Evolutionary conservation across 2,329 filamentous ascomycete genomes (phyloP), one percentile per base, ranked within the genome.

Genomic region (Anisogramma anomala): DNA sequence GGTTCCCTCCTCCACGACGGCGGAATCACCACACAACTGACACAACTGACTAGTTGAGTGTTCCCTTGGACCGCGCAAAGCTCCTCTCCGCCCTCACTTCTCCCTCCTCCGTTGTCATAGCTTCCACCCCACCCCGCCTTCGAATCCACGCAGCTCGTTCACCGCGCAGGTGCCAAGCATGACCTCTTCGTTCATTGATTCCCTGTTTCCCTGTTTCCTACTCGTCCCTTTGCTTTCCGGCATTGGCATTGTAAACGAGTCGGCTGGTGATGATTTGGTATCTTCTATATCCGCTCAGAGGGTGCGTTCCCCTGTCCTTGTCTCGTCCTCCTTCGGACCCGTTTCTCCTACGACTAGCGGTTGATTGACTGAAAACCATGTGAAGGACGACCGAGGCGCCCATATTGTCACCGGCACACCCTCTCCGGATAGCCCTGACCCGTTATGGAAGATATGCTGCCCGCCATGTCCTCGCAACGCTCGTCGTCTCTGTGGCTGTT

Each of bases 221-320:
- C 36, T 31, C n/a, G n/a, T 20, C 37, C 18, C 31, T 36, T 20
- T 17, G 33, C 10, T 33, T 26, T 38, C 39, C 41, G 45, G 37
- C 14, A 36, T 32, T 27, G 45, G 37, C 14, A 36, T 32, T 27
- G 32, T 39, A 22, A 41, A 37, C 36, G 36, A 33, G 28, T 37
- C 31, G 33, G 35, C 34, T 42, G 38, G 60, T 53, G 54, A 76
- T 84, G 80, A 80, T 84, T 63, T 84, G 80, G 80, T 84, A 82
- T 65, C 63, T 87, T 38, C 65, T 87, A 50, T 86, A 82, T 64
- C 82, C 82, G 55, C 67, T 87, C 51, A 72, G 82, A 72, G 80
- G 82, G 81, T 84, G 63, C 60, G 79, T 71, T 39, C 37, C 20
- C 42, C 27, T 27, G 39, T 30, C 37, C 31, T 46, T 25, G 40